These are phyloP conservation scores for Echinosophora koreensis DNA, from an alignment of 306 rosid genomes.

Conservation along the genomic window DNA sequence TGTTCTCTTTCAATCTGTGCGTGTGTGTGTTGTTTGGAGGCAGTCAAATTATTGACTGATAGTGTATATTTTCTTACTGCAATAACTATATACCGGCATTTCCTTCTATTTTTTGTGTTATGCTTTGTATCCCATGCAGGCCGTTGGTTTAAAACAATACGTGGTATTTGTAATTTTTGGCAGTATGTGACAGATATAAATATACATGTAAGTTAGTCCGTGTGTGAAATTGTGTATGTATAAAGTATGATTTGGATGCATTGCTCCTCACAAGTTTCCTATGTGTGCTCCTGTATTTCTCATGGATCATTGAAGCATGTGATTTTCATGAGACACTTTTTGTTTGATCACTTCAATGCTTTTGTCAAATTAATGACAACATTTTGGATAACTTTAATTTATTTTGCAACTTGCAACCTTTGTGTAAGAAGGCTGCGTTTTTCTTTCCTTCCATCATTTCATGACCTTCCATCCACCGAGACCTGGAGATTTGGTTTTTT, in stretches of 20 bases:
- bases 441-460: not conserved
- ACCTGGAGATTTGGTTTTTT: not conserved
- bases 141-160: conserved; percentile 43
- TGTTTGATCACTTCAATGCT: not conserved
- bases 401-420: not conserved
- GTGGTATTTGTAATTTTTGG: conserved; percentile 44
- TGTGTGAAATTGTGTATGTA: conserved; percentile 7
- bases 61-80: not conserved
- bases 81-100: conserved; percentile 5
- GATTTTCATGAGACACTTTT: not conserved
- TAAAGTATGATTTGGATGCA: conserved; percentile 16
- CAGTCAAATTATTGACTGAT: not conserved
- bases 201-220: conserved; percentile 42
- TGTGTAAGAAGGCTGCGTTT: not conserved
- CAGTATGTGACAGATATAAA: conserved; percentile 36
- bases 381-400: not conserved
- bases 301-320: conserved; percentile 14
- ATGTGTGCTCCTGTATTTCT: conserved; percentile 20
- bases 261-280: not conserved
- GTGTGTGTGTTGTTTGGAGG: not conserved
- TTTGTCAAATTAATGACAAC: not conserved
- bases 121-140: conserved; percentile 40
- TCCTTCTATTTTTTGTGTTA: conserved; percentile 14
- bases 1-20: too few species aligned
- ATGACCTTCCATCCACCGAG: not conserved